Evolutionary conservation across 371 early-diverging fungal species (phyloP).

Genomic region (Umbelopsis sp.): DNA sequence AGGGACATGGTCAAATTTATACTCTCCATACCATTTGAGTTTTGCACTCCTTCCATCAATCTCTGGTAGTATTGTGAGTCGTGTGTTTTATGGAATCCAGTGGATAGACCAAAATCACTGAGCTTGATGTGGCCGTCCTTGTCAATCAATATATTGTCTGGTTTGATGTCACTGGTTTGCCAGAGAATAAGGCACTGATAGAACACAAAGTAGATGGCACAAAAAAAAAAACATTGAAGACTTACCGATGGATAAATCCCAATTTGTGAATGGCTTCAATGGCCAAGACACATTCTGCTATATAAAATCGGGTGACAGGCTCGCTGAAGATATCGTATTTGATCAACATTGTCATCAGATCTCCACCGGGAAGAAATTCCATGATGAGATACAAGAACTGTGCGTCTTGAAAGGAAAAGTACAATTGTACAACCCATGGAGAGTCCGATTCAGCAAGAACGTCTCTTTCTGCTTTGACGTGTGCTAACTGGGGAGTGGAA

Average conservation of each 20-base stretch:
- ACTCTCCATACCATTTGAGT: slow-evolving; percentile 59
- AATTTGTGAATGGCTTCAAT: slow-evolving; percentile 95
- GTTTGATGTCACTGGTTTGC: slow-evolving; percentile 80
- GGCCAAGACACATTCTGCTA: slow-evolving; percentile 96
- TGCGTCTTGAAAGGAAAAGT: slow-evolving; percentile 95
- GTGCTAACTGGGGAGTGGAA: slow-evolving; percentile 66
- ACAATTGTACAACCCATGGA: slow-evolving; percentile 98
- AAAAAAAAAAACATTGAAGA: not conserved
- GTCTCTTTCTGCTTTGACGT: slow-evolving; percentile 97
- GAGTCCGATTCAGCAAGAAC: slow-evolving; percentile 95
- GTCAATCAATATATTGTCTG: slow-evolving; percentile 87
- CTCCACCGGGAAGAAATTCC: slow-evolving; percentile 98
- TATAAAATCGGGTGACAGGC: slow-evolving; percentile 97
- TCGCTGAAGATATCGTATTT: slow-evolving; percentile 96
- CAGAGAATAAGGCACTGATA: slow-evolving; percentile 14
- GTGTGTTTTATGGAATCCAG: slow-evolving; percentile 97
- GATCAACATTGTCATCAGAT: slow-evolving; percentile 98
- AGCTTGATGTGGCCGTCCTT: slow-evolving; percentile 89
- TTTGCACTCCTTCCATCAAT: slow-evolving; percentile 64
- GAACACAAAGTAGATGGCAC: not conserved
- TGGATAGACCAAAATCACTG: slow-evolving; percentile 97
- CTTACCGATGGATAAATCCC: slow-evolving; percentile 96
- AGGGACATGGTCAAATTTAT: slow-evolving; percentile 83
- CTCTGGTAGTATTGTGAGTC: slow-evolving; percentile 93
- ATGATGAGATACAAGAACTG: slow-evolving; percentile 94